Conservation (phyloP, 1,284 basidiomycete genomes). For the Pisolithus thermaeus region DNA sequence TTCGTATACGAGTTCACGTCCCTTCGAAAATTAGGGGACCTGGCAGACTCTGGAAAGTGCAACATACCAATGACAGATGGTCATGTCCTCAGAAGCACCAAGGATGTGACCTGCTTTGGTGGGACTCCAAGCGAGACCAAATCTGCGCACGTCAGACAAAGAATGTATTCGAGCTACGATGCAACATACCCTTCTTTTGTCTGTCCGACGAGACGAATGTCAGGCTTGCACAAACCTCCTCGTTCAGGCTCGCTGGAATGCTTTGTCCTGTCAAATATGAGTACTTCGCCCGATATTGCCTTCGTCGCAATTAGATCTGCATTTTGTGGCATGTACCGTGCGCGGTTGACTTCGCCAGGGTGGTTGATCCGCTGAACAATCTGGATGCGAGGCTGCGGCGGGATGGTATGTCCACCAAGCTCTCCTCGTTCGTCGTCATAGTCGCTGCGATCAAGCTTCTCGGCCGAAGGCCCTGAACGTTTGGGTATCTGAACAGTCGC, state of each 20-base stretch:
- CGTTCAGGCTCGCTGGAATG: conserved; percentile 90
- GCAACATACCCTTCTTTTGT: conserved; percentile 80
- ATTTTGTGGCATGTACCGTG: conserved; percentile 99
- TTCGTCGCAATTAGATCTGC: conserved; percentile 97
- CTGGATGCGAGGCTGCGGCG: conserved; percentile 75
- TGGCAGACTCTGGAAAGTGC: not conserved
- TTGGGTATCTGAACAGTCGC: conserved; percentile 92
- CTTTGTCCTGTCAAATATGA: conserved; percentile 95
- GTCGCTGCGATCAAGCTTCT: conserved; percentile 71
- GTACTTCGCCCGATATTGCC: conserved; percentile 83
- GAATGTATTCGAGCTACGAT: conserved; percentile 4
- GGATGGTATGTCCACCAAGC: conserved; percentile 80
- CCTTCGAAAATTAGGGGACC: conserved; percentile 42
- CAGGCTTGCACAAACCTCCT: conserved; percentile 81
- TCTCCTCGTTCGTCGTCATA: conserved; percentile 95
- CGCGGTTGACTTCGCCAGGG: conserved; percentile 93
- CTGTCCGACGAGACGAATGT: conserved; percentile 89
- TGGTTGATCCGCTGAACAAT: conserved; percentile 96
- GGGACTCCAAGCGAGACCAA: conserved; percentile 92
- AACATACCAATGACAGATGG: conserved; percentile 87
- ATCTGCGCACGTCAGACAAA: conserved; percentile 43
- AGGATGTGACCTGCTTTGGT: conserved; percentile 79
- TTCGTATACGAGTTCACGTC: conserved; percentile 91
- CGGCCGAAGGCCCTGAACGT: conserved; percentile 56
- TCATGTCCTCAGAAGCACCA: conserved; percentile 93